phyloP scores from a whole-genome alignment of 345 rosid genomes.

The Carallia brachiata region DNA sequence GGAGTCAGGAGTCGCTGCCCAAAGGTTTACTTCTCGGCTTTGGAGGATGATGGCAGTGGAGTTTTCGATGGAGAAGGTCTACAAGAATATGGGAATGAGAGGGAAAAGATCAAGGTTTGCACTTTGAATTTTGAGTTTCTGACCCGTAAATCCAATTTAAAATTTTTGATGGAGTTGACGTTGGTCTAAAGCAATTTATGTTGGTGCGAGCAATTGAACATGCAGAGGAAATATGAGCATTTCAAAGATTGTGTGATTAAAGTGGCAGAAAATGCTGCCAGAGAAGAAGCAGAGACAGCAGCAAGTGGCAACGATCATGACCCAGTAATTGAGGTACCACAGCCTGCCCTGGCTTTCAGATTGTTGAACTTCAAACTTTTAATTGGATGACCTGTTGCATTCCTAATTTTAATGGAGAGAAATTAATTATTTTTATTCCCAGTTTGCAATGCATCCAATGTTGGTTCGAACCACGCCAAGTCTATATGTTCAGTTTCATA shows the following conservation, averaged over 20 bases:
- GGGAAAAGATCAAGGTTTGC: slow-evolving; percentile 2
- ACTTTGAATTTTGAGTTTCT: too few species aligned
- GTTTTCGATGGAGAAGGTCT: background rate
- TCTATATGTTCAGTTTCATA: too few species aligned
- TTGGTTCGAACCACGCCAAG: too few species aligned
- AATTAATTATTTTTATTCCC: too few species aligned
- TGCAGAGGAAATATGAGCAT: slow-evolving; percentile 29
- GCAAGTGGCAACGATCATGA: slow-evolving; percentile 20
- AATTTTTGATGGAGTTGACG: too few species aligned
- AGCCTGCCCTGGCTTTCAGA: background rate
- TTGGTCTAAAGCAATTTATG: too few species aligned
- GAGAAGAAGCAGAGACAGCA: background rate
- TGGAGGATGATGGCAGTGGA: slow-evolving; percentile 14
- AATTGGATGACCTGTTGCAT: background rate
- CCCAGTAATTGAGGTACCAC: slow-evolving; percentile 28
- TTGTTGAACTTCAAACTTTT: background rate
- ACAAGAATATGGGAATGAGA: slow-evolving; percentile 3
- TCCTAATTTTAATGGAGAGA: too few species aligned
- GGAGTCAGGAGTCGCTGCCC: slow-evolving; percentile 24
- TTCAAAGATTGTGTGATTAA: slow-evolving; percentile 23
- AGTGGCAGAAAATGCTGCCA: slow-evolving; percentile 9
- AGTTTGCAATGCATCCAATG: too few species aligned
- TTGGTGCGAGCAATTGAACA: too few species aligned
- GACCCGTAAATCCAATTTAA: too few species aligned
- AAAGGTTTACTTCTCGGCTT: slow-evolving; percentile 30